Base-by-base conservation (phyloP, 805 yeast genomes). In the Debaryomyces hansenii region DNA sequence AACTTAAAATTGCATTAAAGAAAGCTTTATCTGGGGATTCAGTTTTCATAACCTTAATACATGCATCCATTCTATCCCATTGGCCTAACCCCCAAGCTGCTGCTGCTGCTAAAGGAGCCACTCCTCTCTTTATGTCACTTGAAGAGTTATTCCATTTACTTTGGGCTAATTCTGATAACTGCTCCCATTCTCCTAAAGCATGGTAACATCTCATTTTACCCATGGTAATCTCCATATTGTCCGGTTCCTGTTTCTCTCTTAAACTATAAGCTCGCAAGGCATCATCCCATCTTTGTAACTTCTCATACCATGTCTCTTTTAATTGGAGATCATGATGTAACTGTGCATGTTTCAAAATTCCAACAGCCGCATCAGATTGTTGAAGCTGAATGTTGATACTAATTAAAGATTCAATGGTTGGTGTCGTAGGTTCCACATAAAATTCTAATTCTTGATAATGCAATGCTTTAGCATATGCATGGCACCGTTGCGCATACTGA, bases 121-220 rank as follows among this genome's bases (percentile, higher is more conserved):
- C 90, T 5, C 85, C 81, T 46, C 96, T 75, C 55, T 84, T 80
- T 34, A 83, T 81, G 14, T 90, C 96, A 24, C 83, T 75, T 1
- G 88, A 74, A 0, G 96, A 79, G 27, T 75, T 72, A 15, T 70
- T 74, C 99, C 99, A 94, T 60, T 88, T 90, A 37, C 83, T 84
- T 55, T 83, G 85, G 0, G 97, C 96, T 45, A 94, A 70, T 49
- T 85, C 87, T 9, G 95, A 84, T 20, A 95, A 72, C 55, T 85
- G 87, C 51, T 92, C 98, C 98, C 99, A 95, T 66, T 94, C 97
- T 41, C 99, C 99, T n/a, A 94, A 72, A 0, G 99, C 99, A 69
- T 94, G 97, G 51, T 92, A 72, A 66, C 98, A 91, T 66, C 98
- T 80, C 97, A 94, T 90, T 60, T 92, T 91, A 70, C 99, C 99